Conservation (phyloP, 1,139 yeast genomes). For the Wickerhamiella infanticola region DNA sequence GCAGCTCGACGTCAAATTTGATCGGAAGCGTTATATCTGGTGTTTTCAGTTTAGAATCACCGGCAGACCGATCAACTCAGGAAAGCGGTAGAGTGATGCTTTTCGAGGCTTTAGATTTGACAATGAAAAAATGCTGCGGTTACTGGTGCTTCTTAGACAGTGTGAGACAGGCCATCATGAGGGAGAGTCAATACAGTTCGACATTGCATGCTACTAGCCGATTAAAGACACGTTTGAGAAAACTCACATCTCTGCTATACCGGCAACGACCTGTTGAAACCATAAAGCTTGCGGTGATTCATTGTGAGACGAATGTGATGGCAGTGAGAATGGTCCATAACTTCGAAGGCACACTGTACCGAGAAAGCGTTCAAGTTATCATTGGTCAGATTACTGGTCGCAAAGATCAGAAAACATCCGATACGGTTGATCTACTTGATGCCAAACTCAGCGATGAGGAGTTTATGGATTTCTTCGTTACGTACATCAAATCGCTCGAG, state of each 20-base stretch:
- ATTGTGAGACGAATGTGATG: slow-evolving; percentile 15
- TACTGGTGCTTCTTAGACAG: slow-evolving; percentile 12
- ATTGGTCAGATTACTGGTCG: slow-evolving; percentile 32
- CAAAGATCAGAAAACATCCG: slow-evolving; percentile 8
- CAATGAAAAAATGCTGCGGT: slow-evolving; percentile 9
- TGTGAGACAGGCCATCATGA: slow-evolving; percentile 1
- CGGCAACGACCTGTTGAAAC: slow-evolving; percentile 59
- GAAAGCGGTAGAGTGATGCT: slow-evolving; percentile 25
- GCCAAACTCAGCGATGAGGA: slow-evolving; percentile 28
- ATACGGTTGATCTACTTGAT: slow-evolving; percentile 11
- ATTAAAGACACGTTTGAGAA: slow-evolving; percentile 56
- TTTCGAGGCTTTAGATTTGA: slow-evolving; percentile 8
- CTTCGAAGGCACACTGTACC: slow-evolving; percentile 75
- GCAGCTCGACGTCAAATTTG: slow-evolving; percentile 36
- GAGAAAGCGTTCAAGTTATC: slow-evolving; percentile 53
- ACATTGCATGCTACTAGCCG: slow-evolving; percentile 48
- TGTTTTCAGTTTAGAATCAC: slow-evolving; percentile 68
- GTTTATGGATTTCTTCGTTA: slow-evolving; percentile 37
- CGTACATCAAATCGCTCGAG: slow-evolving; percentile 50
- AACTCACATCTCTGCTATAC: slow-evolving; percentile 52
- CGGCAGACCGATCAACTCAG: slow-evolving; percentile 39
- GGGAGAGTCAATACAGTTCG: slow-evolving; percentile 4
- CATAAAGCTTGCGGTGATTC: slow-evolving; percentile 29
- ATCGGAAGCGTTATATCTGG: slow-evolving; percentile 72
- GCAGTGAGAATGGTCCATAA: slow-evolving; percentile 49